Percentiles rank a stretch among this genome's conserved stretches.
Evolutionary conservation across 257 asterid genomes (phyloP).

Genomic region (Striga asiatica): DNA sequence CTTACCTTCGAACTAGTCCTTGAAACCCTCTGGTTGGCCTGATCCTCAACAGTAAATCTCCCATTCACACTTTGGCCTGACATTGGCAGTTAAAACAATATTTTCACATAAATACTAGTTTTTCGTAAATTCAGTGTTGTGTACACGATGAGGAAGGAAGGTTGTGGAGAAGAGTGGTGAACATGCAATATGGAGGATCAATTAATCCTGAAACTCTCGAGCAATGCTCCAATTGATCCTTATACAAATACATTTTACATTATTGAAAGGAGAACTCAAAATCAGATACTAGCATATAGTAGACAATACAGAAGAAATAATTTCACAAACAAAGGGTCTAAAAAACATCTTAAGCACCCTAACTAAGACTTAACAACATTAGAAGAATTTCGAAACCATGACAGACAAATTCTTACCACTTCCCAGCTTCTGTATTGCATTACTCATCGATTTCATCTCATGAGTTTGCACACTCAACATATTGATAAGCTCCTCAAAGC

Average conservation of each 20-base stretch:
- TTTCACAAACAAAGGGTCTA: background rate
- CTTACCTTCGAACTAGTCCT: conserved; percentile 52
- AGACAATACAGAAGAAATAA: background rate
- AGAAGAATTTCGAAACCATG: background rate
- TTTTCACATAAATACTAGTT: background rate
- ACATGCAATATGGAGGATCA: background rate
- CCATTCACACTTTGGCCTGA: conserved; percentile 50
- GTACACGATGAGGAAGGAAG: background rate
- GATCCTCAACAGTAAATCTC: conserved; percentile 33
- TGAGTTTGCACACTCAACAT: conserved; percentile 57
- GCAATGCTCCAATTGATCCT: no score
- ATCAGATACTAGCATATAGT: background rate
- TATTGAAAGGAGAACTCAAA: no score
- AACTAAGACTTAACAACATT: background rate
- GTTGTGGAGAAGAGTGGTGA: background rate
- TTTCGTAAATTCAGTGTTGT: conserved; percentile 6
- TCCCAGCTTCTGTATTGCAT: conserved; percentile 67
- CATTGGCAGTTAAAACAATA: conserved; percentile 16
- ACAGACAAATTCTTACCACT: conserved; percentile 27
- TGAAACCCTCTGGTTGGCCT: conserved; percentile 28
- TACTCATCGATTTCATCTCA: conserved; percentile 85
- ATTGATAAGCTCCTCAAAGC: conserved; percentile 70
- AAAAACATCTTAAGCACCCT: background rate
- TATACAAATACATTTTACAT: no score
- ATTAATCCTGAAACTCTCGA: background rate